Conservation (phyloP, 257 asterid genomes). For the Fraxinus excelsior region DNA sequence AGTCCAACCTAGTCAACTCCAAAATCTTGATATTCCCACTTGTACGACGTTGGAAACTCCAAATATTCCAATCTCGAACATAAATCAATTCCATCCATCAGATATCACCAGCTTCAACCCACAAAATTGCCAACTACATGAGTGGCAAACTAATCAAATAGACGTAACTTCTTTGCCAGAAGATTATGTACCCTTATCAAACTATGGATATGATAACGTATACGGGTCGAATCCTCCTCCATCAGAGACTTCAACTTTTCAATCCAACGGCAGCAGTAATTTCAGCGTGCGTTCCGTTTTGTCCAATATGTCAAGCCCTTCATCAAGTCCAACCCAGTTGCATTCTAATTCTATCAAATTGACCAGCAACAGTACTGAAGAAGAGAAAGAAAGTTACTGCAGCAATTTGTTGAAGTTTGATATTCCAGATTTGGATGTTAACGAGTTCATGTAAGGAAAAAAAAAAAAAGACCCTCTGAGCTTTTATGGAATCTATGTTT, state of each 20-base stretch:
- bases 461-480: slow-evolving; percentile 11
- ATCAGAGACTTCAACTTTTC: slow-evolving; percentile 55
- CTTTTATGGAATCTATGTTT: slow-evolving; percentile 17
- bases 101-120: slow-evolving; percentile 30
- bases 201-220: slow-evolving; percentile 31
- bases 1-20: slow-evolving; percentile 38
- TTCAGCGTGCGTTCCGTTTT: slow-evolving; percentile 58
- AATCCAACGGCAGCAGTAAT: slow-evolving; percentile 47
- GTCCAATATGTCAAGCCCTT: slow-evolving; percentile 69
- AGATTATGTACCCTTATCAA: slow-evolving; percentile 36
- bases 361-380: slow-evolving; percentile 50
- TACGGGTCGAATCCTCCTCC: slow-evolving; percentile 45
- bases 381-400: slow-evolving; percentile 67
- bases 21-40: slow-evolving; percentile 23
- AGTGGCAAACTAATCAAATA: slow-evolving; percentile 42
- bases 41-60: slow-evolving; percentile 18
- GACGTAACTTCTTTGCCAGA: slow-evolving; percentile 28
- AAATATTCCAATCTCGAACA: slow-evolving; percentile 23
- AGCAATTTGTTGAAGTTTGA: slow-evolving; percentile 63
- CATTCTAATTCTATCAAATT: slow-evolving; percentile 47
- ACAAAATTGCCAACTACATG: slow-evolving; percentile 34
- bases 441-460: slow-evolving; percentile 45
- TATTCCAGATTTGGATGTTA: slow-evolving; percentile 56
- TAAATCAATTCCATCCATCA: slow-evolving; percentile 21
- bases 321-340: slow-evolving; percentile 60